Percentiles rank a stretch among this genome's conserved stretches.
Conservation (phyloP, 176 grass and related monocot genomes). For the Eragrostis nindensis region DNA sequence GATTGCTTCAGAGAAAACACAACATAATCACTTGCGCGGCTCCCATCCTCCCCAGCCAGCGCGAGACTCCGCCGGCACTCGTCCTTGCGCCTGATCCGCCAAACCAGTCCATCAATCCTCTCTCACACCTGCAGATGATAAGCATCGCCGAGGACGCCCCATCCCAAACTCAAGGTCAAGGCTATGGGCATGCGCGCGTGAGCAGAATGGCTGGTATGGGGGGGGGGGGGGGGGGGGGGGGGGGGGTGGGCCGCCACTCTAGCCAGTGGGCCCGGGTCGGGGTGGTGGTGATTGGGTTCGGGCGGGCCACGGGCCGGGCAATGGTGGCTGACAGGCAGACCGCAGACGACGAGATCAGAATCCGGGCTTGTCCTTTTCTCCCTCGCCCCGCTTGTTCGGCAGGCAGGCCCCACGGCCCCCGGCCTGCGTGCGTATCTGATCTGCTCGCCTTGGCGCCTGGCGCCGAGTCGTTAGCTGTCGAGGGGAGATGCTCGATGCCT, state of each 20-base stretch:
- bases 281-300: constrained; percentile 4
- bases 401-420: background rate
- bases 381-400: background rate
- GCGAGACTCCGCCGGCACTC: background rate
- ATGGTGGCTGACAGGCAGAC: background rate
- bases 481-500: constrained; percentile 27
- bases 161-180: background rate
- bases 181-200: no score
- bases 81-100: background rate
- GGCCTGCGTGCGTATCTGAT: constrained; percentile 43
- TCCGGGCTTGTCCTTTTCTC: constrained; percentile 50
- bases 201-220: background rate
- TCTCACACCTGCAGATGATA: background rate
- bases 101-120: background rate
- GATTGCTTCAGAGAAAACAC: background rate
- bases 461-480: constrained; percentile 49
- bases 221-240: no score
- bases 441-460: constrained; percentile 41
- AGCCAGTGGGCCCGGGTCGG: no score
- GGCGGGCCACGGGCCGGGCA: constrained; percentile 3
- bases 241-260: no score
- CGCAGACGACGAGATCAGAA: constrained; percentile 36
- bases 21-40: background rate
- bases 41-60: background rate
- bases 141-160: background rate